Evolutionary conservation across 2,329 filamentous ascomycete species (phyloP).

Genomic region (Aureobasidium sp.): DNA sequence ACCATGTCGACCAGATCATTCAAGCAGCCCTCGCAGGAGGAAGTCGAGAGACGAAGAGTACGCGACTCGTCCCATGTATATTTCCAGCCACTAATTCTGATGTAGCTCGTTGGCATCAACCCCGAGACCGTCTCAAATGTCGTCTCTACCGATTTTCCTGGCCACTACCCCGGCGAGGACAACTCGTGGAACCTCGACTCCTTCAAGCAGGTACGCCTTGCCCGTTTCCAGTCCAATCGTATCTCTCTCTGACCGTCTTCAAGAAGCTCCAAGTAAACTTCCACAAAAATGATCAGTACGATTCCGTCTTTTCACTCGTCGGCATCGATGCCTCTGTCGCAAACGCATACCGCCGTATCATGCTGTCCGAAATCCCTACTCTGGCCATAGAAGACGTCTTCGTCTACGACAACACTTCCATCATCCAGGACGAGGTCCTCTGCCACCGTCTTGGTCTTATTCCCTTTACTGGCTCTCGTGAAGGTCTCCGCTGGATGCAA

Average conservation of each 20-base stretch:
- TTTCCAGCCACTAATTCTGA: not conserved
- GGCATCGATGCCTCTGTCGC: constrained; percentile 88
- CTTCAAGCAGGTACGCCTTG: constrained; percentile 50
- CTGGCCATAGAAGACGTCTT: constrained; percentile 91
- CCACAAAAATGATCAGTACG: constrained; percentile 69
- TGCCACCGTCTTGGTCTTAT: constrained; percentile 84
- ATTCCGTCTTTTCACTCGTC: constrained; percentile 83
- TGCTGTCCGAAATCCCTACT: constrained; percentile 88
- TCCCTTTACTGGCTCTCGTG: constrained; percentile 70
- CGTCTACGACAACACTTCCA: constrained; percentile 91
- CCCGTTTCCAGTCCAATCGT: not conserved
- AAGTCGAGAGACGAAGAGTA: constrained; percentile 49
- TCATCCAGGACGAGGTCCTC: constrained; percentile 96
- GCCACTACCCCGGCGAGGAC: constrained; percentile 83
- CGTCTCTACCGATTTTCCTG: constrained; percentile 83
- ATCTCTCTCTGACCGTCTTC: not conserved
- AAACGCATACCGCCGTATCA: constrained; percentile 93
- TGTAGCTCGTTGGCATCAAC: constrained; percentile 70
- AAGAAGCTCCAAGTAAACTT: constrained; percentile 67
- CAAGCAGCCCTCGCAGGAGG: constrained; percentile 33
- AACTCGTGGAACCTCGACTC: constrained; percentile 67
- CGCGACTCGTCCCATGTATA: not conserved
- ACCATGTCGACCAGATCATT: constrained; percentile 10
- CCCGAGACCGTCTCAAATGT: constrained; percentile 85
- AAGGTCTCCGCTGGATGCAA: constrained; percentile 72